phyloP scores from a whole-genome alignment of 2,329 filamentous ascomycete genomes.

The Parasarocladium wereldwijsianum region DNA sequence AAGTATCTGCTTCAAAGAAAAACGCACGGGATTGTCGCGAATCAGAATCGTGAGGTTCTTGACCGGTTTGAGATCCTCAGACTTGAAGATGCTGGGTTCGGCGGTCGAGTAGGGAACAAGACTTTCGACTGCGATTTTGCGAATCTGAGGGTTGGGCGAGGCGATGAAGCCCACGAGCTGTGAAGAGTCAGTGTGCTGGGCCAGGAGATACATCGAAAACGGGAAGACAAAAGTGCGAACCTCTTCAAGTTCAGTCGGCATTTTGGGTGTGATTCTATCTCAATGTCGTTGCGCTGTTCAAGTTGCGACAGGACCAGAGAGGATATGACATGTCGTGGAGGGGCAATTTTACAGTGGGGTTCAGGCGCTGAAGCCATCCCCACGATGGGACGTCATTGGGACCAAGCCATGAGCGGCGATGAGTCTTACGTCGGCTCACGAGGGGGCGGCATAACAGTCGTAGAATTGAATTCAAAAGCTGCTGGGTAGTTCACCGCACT shows the following conservation, averaged over 20 bases:
- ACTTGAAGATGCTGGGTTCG: constrained; percentile 73
- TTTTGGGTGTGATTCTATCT: constrained; percentile 20
- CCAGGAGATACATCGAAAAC: background rate
- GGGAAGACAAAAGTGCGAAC: constrained; percentile 24
- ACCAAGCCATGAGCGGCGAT: background rate
- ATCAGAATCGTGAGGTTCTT: constrained; percentile 79
- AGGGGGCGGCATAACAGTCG: too few relatives aligned
- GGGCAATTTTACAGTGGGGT: constrained; percentile 6
- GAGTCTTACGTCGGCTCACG: background rate
- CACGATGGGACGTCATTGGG: constrained; percentile 3
- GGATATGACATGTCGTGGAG: constrained; percentile 5
- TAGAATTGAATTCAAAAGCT: too few relatives aligned
- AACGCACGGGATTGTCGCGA: constrained; percentile 63
- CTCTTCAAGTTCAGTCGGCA: constrained; percentile 67
- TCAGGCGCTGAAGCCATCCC: constrained; percentile 3
- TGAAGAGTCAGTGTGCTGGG: background rate
- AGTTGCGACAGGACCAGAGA: background rate
- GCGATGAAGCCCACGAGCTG: constrained; percentile 88
- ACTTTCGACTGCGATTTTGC: constrained; percentile 73
- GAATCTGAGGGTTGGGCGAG: constrained; percentile 81
- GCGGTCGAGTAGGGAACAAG: constrained; percentile 67
- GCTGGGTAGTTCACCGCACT: too few relatives aligned
- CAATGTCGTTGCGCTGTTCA: constrained; percentile 4
- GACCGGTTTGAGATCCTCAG: constrained; percentile 60
- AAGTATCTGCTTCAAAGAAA: background rate